These are phyloP conservation scores for Torulaspora pretoriensis DNA, from an alignment of 1,139 yeast genomes.

Conservation along the genomic window DNA sequence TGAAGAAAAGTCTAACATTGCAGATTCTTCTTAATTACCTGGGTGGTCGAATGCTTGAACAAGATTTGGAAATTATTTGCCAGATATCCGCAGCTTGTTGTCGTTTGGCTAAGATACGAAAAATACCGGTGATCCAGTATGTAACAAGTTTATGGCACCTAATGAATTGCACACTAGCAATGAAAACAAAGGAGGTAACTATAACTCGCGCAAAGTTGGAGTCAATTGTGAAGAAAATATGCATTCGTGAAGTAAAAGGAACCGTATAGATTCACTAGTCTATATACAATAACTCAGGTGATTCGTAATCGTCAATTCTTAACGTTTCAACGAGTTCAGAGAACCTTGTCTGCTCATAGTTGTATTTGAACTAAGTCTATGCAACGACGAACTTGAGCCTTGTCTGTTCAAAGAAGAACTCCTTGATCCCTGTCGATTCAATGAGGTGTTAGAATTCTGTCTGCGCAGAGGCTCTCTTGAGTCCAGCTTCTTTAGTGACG, in stretches of 20 bases:
- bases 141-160: constrained; percentile 34
- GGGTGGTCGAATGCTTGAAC: constrained; percentile 33
- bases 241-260: neutral
- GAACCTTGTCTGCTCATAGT: constrained; percentile 7
- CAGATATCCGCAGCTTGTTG: constrained; percentile 30
- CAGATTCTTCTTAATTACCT: constrained; percentile 30
- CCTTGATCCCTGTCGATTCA: constrained; percentile 4
- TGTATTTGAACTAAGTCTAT: constrained; percentile 4
- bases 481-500: constrained; percentile 8
- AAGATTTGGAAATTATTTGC: constrained; percentile 28
- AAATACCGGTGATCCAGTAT: constrained; percentile 23
- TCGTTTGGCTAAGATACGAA: constrained; percentile 27
- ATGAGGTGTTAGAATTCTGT: constrained; percentile 5
- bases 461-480: constrained; percentile 7
- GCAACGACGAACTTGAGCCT: constrained; percentile 1
- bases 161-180: constrained; percentile 32
- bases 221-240: constrained; percentile 15
- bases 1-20: constrained; percentile 29
- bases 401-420: neutral
- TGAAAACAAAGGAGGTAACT: constrained; percentile 33
- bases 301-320: neutral
- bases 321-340: neutral
- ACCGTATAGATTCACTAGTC: constrained; percentile 1
- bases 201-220: constrained; percentile 29
- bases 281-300: neutral